phyloP scores from a whole-genome alignment of 495 filamentous ascomycete species.

The Penicillium desertorum region DNA sequence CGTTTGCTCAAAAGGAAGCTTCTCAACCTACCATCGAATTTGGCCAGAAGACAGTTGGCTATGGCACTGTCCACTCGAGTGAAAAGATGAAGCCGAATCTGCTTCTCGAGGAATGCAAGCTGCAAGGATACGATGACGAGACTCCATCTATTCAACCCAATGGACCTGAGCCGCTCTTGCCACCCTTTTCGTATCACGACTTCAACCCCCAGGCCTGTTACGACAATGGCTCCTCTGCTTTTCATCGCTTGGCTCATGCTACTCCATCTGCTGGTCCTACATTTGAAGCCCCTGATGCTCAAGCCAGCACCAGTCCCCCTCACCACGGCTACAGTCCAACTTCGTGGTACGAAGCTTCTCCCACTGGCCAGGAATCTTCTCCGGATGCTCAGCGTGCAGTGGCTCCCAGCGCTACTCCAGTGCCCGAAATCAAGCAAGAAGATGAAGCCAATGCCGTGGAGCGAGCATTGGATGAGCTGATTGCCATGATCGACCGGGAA shows the following conservation, averaged over 20 bases:
- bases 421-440: not conserved
- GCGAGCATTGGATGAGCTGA: not conserved
- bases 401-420: not conserved
- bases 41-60: not conserved
- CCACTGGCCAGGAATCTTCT: not conserved
- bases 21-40: not conserved
- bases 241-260: not conserved
- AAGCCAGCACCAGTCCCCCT: not conserved
- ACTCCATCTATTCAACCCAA: not conserved
- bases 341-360: not conserved
- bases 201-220: not conserved
- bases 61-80: not conserved
- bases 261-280: not conserved
- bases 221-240: not conserved
- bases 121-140: not conserved
- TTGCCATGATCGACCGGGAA: not conserved
- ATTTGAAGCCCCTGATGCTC: not conserved
- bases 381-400: not conserved
- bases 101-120: not conserved
- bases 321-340: not conserved
- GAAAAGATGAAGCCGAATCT: not conserved
- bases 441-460: not conserved
- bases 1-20: not conserved
- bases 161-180: not conserved
- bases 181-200: not conserved